A percentile compares a stretch with the other conserved stretches of the same genome.
phyloP scores from a whole-genome alignment of 1,284 basidiomycete genomes.

The Malassezia slooffiae region DNA sequence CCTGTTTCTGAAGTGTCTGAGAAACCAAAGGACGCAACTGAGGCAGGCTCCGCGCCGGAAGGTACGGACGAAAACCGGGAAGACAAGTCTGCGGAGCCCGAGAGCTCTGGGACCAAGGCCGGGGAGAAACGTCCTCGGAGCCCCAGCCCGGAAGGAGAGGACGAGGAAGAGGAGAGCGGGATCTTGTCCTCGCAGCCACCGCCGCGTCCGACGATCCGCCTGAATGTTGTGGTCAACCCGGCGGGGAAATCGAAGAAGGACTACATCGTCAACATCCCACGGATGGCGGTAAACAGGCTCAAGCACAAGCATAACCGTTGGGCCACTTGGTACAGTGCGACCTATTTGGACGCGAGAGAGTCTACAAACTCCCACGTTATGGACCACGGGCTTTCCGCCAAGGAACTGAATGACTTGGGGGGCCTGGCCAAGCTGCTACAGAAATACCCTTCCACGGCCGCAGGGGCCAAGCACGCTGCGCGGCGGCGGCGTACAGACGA shows the following conservation, averaged over 20 bases:
- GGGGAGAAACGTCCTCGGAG: conserved; percentile 9
- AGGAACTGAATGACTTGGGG: conserved; percentile 24
- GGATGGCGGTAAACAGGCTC: conserved; percentile 26
- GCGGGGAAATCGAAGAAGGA: conserved; percentile 13
- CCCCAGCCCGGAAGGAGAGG: neutral
- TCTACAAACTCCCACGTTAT: conserved; percentile 15
- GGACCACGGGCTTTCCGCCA: conserved; percentile 10
- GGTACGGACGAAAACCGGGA: neutral
- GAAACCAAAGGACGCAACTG: too few species aligned
- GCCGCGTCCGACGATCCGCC: conserved; percentile 19
- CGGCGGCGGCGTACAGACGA: conserved; percentile 20
- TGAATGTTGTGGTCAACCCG: conserved; percentile 5
- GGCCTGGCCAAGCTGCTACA: conserved; percentile 28
- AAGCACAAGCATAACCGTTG: conserved; percentile 24
- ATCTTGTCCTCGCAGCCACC: conserved; percentile 7
- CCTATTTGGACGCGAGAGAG: conserved; percentile 14
- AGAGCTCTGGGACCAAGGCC: neutral
- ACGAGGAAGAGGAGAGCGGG: neutral
- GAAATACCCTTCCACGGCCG: conserved; percentile 19
- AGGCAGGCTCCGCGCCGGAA: neutral
- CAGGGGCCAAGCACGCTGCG: conserved; percentile 20
- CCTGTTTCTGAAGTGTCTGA: too few species aligned
- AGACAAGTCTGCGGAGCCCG: neutral
- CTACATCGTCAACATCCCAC: conserved; percentile 37
- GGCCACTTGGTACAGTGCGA: conserved; percentile 33